Evolutionary conservation across 768 basidiomycete genomes (phyloP).

Genomic region (Serendipita indica): DNA sequence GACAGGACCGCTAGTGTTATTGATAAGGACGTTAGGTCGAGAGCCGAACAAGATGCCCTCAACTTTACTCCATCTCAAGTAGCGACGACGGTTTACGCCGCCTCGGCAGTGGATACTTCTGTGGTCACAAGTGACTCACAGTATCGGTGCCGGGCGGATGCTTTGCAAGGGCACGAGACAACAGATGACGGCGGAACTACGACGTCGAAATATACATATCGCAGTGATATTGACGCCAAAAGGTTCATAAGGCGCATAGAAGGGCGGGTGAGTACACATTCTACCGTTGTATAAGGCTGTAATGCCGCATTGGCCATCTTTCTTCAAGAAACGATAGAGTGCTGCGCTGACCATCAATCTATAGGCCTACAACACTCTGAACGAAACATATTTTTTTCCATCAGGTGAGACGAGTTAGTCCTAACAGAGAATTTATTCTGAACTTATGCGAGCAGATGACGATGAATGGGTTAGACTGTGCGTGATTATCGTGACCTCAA

Average conservation of each 20-base stretch:
- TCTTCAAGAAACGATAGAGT: no score
- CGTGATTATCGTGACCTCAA: neutral
- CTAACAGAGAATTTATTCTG: neutral
- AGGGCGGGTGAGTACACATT: neutral
- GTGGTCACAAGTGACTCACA: neutral
- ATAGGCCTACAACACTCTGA: neutral
- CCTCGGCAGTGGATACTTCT: no score
- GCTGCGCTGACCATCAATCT: no score
- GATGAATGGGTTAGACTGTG: neutral
- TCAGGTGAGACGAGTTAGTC: neutral
- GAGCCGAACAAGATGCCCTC: neutral
- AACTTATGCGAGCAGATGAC: neutral
- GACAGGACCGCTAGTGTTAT: no score
- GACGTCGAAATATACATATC: neutral
- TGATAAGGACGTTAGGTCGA: no score
- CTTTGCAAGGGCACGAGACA: no score
- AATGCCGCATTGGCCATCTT: neutral
- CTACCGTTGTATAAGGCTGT: neutral
- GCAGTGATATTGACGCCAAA: neutral
- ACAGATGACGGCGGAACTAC: neutral
- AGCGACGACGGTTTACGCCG: neutral
- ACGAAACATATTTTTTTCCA: neutral
- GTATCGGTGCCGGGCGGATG: neutral
- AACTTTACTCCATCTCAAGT: conserved; percentile 5
- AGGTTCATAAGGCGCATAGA: neutral